Evolutionary conservation across 2,329 filamentous ascomycete species (phyloP).

Genomic region (Sporothrix humicola): DNA sequence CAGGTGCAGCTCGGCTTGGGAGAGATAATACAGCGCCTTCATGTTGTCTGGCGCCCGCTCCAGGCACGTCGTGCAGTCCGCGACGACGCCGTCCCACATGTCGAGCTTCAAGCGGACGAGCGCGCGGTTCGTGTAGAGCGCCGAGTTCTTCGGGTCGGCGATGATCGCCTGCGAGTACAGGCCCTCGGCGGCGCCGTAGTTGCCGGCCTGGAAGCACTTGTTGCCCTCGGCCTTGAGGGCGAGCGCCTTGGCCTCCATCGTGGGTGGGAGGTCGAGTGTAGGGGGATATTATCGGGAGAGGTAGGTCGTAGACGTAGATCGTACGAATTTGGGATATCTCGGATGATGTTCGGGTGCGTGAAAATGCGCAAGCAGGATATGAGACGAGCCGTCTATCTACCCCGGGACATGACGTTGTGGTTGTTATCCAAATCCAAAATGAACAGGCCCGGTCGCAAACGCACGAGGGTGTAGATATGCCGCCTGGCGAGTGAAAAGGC

Average conservation of each 20-base stretch:
- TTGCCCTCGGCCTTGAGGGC: constrained; percentile 66
- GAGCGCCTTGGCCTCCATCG: constrained; percentile 45
- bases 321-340: too few species aligned
- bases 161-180: constrained; percentile 80
- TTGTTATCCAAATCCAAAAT: neutral
- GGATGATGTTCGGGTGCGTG: too few species aligned
- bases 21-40: constrained; percentile 84
- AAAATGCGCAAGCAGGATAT: too few species aligned
- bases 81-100: constrained; percentile 74
- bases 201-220: constrained; percentile 66
- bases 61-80: constrained; percentile 78
- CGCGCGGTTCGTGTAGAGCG: constrained; percentile 88
- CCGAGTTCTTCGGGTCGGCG: constrained; percentile 75
- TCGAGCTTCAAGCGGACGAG: constrained; percentile 78
- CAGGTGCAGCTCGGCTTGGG: constrained; percentile 80
- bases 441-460: neutral
- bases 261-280: neutral
- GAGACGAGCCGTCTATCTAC: neutral
- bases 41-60: constrained; percentile 68
- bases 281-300: neutral
- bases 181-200: constrained; percentile 69
- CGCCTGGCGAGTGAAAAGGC: neutral
- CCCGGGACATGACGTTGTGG: neutral
- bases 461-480: neutral
- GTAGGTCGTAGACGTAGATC: neutral